phyloP scores from a whole-genome alignment of 2,329 filamentous ascomycete species.

The Trichoderma atroviride region DNA sequence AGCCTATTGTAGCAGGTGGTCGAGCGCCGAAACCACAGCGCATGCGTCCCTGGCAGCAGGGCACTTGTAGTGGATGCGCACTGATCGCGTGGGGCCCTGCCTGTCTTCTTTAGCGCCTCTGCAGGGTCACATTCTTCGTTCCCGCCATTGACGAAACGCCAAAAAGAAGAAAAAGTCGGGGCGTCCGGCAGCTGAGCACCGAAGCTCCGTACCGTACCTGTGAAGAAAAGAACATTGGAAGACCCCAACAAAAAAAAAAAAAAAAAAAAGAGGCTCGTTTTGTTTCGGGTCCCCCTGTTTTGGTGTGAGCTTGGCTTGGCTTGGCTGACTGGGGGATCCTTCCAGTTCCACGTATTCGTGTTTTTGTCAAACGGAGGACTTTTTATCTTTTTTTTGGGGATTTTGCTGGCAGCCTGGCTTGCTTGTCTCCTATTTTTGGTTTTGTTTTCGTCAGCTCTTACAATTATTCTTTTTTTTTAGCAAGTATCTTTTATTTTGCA shows the following conservation, averaged over 20 bases:
- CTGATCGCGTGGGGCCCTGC: slow-evolving; percentile 7
- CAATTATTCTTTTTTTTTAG: neutral
- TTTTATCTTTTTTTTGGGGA: neutral
- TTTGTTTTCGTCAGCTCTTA: neutral
- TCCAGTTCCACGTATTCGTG: slow-evolving; percentile 15
- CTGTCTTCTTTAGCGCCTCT: neutral
- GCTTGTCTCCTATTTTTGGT: slow-evolving; percentile 11
- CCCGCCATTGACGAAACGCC: neutral
- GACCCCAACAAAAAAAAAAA: neutral
- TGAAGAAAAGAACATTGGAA: neutral
- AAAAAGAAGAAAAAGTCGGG: neutral
- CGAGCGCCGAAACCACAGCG: neutral
- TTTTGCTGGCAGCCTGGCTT: neutral
- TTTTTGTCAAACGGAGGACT: neutral
- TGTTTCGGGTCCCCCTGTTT: slow-evolving; percentile 14
- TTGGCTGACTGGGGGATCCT: neutral
- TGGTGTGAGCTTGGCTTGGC: neutral
- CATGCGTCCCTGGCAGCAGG: slow-evolving; percentile 6
- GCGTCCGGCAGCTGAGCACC: slow-evolving; percentile 11
- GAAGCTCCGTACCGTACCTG: neutral
- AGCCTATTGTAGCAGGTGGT: neutral
- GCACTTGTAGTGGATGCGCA: slow-evolving; percentile 16
- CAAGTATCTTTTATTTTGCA: neutral
- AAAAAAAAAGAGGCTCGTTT: neutral
- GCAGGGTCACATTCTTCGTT: slow-evolving; percentile 7